phyloP scores from a whole-genome alignment of 2,329 filamentous ascomycete species.

The Verticillium nubilum region DNA sequence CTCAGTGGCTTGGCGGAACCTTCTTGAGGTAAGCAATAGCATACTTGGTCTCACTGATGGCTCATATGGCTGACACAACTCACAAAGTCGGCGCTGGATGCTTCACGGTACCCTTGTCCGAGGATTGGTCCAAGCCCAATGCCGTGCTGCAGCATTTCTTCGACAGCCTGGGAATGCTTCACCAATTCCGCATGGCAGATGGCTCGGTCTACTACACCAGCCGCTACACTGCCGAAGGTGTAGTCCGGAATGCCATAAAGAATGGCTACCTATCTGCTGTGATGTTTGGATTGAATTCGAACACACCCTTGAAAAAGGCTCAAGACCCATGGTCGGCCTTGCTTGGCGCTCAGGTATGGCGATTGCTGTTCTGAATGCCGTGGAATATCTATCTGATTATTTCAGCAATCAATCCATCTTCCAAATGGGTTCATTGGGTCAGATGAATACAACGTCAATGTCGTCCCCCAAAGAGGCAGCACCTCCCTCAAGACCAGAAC shows the following conservation, averaged over 20 bases:
- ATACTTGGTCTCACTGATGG: no score
- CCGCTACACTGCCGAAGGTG: constrained; percentile 10
- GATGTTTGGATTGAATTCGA: constrained; percentile 10
- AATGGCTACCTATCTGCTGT: constrained; percentile 5
- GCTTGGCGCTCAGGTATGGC: constrained; percentile 9
- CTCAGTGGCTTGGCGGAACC: constrained; percentile 9
- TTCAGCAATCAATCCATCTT: constrained; percentile 8
- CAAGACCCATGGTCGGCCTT: constrained; percentile 11
- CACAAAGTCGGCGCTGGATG: constrained; percentile 7
- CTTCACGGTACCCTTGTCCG: constrained; percentile 9
- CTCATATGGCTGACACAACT: not conserved
- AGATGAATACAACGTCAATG: constrained; percentile 10
- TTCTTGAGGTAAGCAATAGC: constrained; percentile 8
- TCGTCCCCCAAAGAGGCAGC: constrained; percentile 9
- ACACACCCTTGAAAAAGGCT: constrained; percentile 7
- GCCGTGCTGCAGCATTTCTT: constrained; percentile 13
- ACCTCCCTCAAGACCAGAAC: constrained; percentile 8
- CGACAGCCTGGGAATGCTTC: constrained; percentile 11
- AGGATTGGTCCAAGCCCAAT: constrained; percentile 12
- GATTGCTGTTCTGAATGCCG: not conserved
- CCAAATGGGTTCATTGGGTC: constrained; percentile 3
- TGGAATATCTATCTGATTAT: not conserved
- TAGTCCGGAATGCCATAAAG: constrained; percentile 8
- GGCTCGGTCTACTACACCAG: constrained; percentile 9
- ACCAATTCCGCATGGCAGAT: constrained; percentile 9